A percentile compares a stretch with the other conserved stretches of the same genome.
These are phyloP conservation scores for Aureobasidium subglaciale DNA, from an alignment of 2,329 filamentous ascomycete genomes.

Conservation along the genomic window DNA sequence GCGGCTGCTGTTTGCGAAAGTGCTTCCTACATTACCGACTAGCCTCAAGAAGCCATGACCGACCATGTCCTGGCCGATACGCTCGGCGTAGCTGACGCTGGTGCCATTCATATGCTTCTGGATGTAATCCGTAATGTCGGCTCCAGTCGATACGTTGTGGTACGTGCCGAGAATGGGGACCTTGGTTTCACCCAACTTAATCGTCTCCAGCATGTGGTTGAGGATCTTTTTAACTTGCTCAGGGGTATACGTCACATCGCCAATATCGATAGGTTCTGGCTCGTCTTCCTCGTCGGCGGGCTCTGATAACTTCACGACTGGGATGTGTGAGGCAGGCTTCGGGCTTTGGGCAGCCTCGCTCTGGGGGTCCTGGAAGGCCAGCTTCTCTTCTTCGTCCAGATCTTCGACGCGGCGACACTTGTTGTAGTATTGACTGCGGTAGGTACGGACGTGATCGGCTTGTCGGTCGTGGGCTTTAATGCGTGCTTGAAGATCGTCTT, in stretches of 20 bases:
- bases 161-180: slow-evolving; percentile 94
- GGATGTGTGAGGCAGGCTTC: slow-evolving; percentile 38
- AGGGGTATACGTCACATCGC: slow-evolving; percentile 75
- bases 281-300: slow-evolving; percentile 54
- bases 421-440: slow-evolving; percentile 96
- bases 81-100: slow-evolving; percentile 84
- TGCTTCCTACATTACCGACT: slow-evolving; percentile 88
- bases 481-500: slow-evolving; percentile 83
- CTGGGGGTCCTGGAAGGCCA: slow-evolving; percentile 85
- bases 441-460: slow-evolving; percentile 81
- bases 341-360: slow-evolving; percentile 43
- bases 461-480: slow-evolving; percentile 94
- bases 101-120: slow-evolving; percentile 79
- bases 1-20: slow-evolving; percentile 93
- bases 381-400: slow-evolving; percentile 95
- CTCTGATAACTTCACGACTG: slow-evolving; percentile 81
- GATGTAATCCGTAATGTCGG: slow-evolving; percentile 93
- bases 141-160: slow-evolving; percentile 81
- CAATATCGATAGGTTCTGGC: slow-evolving; percentile 81
- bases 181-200: slow-evolving; percentile 85
- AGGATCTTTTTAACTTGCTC: slow-evolving; percentile 90
- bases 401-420: slow-evolving; percentile 96
- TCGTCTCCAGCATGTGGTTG: slow-evolving; percentile 73
- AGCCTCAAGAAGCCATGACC: slow-evolving; percentile 78
- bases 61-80: slow-evolving; percentile 89